A percentile compares a stretch with the other conserved stretches of the same genome.
These are phyloP conservation scores for Scytalidium sp. DNA, from an alignment of 2,329 filamentous ascomycete genomes.

Conservation along the genomic window DNA sequence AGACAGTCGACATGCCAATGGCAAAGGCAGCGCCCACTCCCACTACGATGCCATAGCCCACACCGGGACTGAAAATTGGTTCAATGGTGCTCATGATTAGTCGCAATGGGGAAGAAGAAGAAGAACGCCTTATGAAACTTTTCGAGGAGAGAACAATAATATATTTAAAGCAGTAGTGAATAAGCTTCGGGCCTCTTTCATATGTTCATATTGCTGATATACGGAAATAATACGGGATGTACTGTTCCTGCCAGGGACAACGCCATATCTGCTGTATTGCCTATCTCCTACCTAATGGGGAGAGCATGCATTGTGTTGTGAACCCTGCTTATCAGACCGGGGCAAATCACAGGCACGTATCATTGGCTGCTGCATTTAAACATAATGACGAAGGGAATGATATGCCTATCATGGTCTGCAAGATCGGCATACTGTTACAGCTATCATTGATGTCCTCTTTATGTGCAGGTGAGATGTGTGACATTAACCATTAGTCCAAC, in stretches of 20 bases:
- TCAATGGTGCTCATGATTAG: background rate
- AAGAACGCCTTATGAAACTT: too few relatives aligned
- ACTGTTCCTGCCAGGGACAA: background rate
- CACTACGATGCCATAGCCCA: constrained; percentile 40
- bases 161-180: background rate
- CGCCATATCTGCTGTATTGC: background rate
- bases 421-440: background rate
- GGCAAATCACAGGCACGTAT: background rate
- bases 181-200: background rate
- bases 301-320: background rate
- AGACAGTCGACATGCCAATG: constrained; percentile 33
- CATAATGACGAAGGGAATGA: background rate
- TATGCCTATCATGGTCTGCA: background rate
- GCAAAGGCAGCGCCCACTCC: constrained; percentile 37
- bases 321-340: background rate
- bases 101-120: background rate
- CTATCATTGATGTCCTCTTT: background rate
- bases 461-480: background rate
- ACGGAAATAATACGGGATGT: background rate
- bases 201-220: background rate
- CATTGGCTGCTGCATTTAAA: background rate
- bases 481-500: background rate
- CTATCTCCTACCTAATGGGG: background rate
- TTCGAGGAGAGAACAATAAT: background rate
- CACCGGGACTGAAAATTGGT: constrained; percentile 26